phyloP scores from a whole-genome alignment of 345 rosid species.

The Turritis glabra region DNA sequence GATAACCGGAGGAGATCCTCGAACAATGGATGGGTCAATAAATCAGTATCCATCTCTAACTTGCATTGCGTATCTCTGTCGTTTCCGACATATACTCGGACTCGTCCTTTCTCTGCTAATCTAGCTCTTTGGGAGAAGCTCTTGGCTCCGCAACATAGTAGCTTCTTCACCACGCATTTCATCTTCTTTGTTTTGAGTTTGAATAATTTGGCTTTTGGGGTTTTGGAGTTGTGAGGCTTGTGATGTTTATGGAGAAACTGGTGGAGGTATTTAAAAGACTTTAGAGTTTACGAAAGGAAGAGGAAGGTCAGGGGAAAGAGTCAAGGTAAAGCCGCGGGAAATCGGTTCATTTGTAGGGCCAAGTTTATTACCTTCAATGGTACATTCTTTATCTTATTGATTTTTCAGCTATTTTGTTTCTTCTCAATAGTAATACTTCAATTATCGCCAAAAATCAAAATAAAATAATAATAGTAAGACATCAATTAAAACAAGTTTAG shows the following conservation, averaged over 20 bases:
- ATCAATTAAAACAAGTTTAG: too few relatives aligned
- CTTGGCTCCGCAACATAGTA: constrained; percentile 51
- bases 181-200: neutral
- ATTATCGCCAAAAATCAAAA: too few relatives aligned
- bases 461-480: too few relatives aligned
- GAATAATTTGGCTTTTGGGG: neutral
- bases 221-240: neutral
- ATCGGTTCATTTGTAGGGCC: neutral
- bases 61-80: constrained; percentile 44
- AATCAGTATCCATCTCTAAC: constrained; percentile 50
- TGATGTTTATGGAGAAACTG: neutral
- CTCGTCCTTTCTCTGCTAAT: constrained; percentile 40
- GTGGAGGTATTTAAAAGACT: neutral
- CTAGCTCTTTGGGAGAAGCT: constrained; percentile 25
- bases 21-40: constrained; percentile 50
- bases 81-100: constrained; percentile 45
- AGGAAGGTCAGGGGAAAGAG: constrained; percentile 12
- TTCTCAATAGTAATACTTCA: neutral
- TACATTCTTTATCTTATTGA: neutral
- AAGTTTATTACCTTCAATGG: neutral
- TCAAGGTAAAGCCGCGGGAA: constrained; percentile 1
- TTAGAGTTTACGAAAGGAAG: neutral
- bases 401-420: neutral
- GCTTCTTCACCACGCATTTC: constrained; percentile 45
- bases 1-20: constrained; percentile 45